Conservation (phyloP, 2,329 filamentous ascomycete species). For the Tothia fuscella region DNA sequence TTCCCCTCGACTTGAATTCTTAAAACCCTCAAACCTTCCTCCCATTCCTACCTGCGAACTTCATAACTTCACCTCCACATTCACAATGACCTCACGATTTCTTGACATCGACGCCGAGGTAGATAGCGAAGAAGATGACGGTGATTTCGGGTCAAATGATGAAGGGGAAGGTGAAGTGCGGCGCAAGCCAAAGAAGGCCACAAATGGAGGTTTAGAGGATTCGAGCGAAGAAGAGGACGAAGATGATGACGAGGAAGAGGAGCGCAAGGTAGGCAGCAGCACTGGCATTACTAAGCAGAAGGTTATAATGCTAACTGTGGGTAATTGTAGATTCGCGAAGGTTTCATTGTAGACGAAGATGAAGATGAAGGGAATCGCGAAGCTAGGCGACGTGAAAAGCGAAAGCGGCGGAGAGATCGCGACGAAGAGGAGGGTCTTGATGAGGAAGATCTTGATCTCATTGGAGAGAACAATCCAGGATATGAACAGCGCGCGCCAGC, state of each 20-base stretch:
- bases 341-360: slow-evolving; percentile 13
- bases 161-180: slow-evolving; percentile 50
- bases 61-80: too few species aligned
- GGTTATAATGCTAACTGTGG: neutral
- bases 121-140: slow-evolving; percentile 71
- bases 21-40: too few species aligned
- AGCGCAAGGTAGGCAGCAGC: slow-evolving; percentile 28
- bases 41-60: too few species aligned
- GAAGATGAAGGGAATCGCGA: slow-evolving; percentile 13
- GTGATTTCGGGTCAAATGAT: slow-evolving; percentile 73
- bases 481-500: slow-evolving; percentile 53
- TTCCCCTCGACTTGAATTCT: too few species aligned
- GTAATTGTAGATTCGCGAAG: slow-evolving; percentile 9
- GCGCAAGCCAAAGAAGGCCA: slow-evolving; percentile 26
- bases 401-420: slow-evolving; percentile 11
- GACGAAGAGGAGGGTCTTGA: slow-evolving; percentile 11
- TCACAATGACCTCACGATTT: slow-evolving; percentile 42
- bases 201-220: slow-evolving; percentile 51
- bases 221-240: slow-evolving; percentile 9
- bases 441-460: slow-evolving; percentile 79
- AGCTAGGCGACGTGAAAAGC: slow-evolving; percentile 6
- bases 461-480: slow-evolving; percentile 68
- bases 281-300: neutral
- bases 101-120: slow-evolving; percentile 79
- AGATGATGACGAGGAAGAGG: slow-evolving; percentile 60